Base-by-base conservation (phyloP, 2,329 filamentous ascomycete species). In the Botrytis hyacinthi region DNA sequence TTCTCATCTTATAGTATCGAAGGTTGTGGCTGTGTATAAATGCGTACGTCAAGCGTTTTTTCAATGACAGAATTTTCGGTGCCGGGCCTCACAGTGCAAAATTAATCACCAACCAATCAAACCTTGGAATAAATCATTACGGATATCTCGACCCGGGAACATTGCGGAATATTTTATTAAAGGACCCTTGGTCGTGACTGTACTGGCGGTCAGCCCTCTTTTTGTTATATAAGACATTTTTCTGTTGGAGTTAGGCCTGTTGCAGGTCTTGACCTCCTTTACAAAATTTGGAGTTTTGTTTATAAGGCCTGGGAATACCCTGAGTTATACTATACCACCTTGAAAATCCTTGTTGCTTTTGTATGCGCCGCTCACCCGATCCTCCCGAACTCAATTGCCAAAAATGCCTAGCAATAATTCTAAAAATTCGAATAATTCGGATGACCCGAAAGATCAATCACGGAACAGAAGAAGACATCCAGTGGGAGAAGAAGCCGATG, bases 11-110 rank as follows among this genome's bases (percentile, higher is more conserved):
- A 5, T 44, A 51, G 63, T 22, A n/a, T 66, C 32, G 1, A 51
- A 32, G 32, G 14, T n/a, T 66, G 63, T 66, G 63, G 63, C 63
- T 67, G 46, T 51, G 65, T 40, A n/a, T 51, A 20, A 18, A 29
- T 29, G 16, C 32, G 29, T 42, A 14, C 35, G 40, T 54, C 65
- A 54, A 54, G 46, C 8, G 2, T 29, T 48, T 48, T 48, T 32
- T 26, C 29, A 35, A 48, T 54, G 46, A 40, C 32, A 29, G 44
- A 54, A 54, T 46, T 67, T 20, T 51, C 4, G 63, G 32, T 40
- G 29, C 32, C 4, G 32, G 29, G 22, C 29, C 32, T 2, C 4
- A 40, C 40, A 18, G 37, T 22, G 32, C 35, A 40, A n/a, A 18
- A 18, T 42, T 42, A 35, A 54, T 9, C n/a, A 42, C 48, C 46